Percentiles rank a stretch among this genome's conserved stretches.
These are phyloP conservation scores for Trypanosoma mega DNA, from an alignment of 208 protist genomes.

Conservation along the genomic window DNA sequence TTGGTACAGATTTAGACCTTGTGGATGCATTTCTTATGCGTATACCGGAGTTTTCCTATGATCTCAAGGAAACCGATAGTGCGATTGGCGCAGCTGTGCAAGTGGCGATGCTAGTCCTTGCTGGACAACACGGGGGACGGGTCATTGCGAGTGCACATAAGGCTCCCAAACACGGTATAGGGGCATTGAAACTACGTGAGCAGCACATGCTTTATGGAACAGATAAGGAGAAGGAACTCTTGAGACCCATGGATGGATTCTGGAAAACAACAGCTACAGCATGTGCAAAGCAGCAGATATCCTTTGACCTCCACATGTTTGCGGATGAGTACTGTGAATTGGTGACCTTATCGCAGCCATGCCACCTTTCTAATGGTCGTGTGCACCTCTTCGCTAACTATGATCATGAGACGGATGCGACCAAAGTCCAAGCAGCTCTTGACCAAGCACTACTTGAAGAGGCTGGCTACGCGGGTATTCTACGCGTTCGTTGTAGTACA, in stretches of 20 bases:
- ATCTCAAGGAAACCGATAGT: conserved; percentile 57
- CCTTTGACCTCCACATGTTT: conserved; percentile 91
- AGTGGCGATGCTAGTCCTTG: conserved; percentile 75
- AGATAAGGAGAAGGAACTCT: conserved; percentile 86
- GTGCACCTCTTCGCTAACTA: conserved; percentile 81
- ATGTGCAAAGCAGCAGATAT: conserved; percentile 80
- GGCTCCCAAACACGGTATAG: conserved; percentile 62
- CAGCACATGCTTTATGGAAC: conserved; percentile 84
- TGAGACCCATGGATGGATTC: conserved; percentile 76
- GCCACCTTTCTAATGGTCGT: conserved; percentile 75
- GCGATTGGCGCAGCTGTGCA: conserved; percentile 79
- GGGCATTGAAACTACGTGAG: conserved; percentile 68
- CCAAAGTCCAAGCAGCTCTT: conserved; percentile 61
- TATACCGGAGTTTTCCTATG: conserved; percentile 38
- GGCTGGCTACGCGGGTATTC: conserved; percentile 89
- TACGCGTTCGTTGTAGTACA: conserved; percentile 88
- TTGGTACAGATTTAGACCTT: conserved; percentile 60
- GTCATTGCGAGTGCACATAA: conserved; percentile 67
- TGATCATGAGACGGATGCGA: conserved; percentile 57
- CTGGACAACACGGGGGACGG: conserved; percentile 69
- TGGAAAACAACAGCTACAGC: conserved; percentile 74
- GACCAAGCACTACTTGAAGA: conserved; percentile 64
- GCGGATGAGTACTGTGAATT: conserved; percentile 78
- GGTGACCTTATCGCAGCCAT: conserved; percentile 81
- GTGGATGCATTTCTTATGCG: conserved; percentile 68